Base-by-base conservation (phyloP, 2,329 filamentous ascomycete species). In the Ascomycota sp. region DNA sequence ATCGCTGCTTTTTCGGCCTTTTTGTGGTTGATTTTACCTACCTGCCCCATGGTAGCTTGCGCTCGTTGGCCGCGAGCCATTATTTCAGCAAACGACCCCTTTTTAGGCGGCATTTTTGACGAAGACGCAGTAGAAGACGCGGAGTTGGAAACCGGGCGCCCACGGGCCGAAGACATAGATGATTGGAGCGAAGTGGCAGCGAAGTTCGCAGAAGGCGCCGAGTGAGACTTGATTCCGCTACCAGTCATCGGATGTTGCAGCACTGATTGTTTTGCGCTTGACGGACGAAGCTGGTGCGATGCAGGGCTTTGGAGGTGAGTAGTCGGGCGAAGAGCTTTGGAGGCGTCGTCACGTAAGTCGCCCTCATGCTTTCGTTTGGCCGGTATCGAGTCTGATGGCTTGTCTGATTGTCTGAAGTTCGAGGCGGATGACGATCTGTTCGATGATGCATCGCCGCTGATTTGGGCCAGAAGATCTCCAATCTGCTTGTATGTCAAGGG, bases 11-110 rank as follows among this genome's bases (percentile, higher is more conserved):
- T 76, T 43, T 78, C 76, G 2, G 72, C 66, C 13, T 73, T 63
- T 48, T 81, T 81, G 51, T 82, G 76, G 47, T 80, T 76, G 42
- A 82, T 79, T 43, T 70, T 72, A 36, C 75, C 76, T 21, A 76
- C 62, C 42, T 66, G 65, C n/a, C 59, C 65, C 57, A 69, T 66
- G 29, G 56, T 59, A 29, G 58, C 60, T 44, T 78, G 69, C 9
- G 69, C 73, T 39, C 69, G 68, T 45, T 77, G 72, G 26, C 71
- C 79, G 42, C 75, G 66, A 36, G 74, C 74, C 54, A 84, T 63
- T 38, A 82, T 76, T 45, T 82, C 76, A 28, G 72, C 68, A 49
- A 72, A 84, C 0, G 74, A 78, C 2, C 76, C 73, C 46, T 76
- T 79, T 52, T 81, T 81, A 1, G 71, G 72, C 2, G 65, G 54